Percentiles rank a stretch among this genome's conserved stretches.
Evolutionary conservation across 305 asterid genomes (phyloP).

Genomic region (Vinca major): DNA sequence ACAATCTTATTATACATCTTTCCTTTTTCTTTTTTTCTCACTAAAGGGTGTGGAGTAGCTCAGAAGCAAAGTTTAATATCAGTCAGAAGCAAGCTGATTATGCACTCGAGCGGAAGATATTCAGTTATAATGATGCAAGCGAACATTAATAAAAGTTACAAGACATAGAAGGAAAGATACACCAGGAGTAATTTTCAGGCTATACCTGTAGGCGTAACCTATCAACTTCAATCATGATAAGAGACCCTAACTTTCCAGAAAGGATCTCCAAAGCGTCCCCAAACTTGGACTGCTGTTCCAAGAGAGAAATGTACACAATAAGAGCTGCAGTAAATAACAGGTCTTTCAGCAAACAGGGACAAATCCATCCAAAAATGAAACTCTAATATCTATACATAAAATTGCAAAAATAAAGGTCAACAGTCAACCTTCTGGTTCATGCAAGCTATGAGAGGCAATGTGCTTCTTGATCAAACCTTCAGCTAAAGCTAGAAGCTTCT

Average conservation of each 20-base stretch:
- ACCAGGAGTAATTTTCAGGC: slow-evolving; percentile 25
- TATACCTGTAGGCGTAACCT: slow-evolving; percentile 86
- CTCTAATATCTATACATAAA: slow-evolving; percentile 13
- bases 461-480: slow-evolving; percentile 97
- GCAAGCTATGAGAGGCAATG: slow-evolving; percentile 82
- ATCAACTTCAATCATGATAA: slow-evolving; percentile 90
- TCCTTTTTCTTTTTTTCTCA: neutral
- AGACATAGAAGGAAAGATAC: neutral
- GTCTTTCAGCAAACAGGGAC: slow-evolving; percentile 25
- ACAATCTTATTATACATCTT: neutral
- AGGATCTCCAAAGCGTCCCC: slow-evolving; percentile 80
- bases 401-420: slow-evolving; percentile 8
- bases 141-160: neutral
- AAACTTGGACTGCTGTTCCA: slow-evolving; percentile 83
- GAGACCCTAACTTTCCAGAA: slow-evolving; percentile 84
- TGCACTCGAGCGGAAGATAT: neutral
- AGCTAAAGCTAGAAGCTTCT: slow-evolving; percentile 71
- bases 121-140: neutral
- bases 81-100: neutral
- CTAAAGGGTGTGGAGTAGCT: neutral
- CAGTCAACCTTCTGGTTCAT: slow-evolving; percentile 83
- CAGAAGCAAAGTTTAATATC: neutral
- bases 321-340: slow-evolving; percentile 67
- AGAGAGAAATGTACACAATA: slow-evolving; percentile 63
- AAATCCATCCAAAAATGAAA: slow-evolving; percentile 13